phyloP scores from a whole-genome alignment of 768 basidiomycete genomes.

The Tricholoma sp. region DNA sequence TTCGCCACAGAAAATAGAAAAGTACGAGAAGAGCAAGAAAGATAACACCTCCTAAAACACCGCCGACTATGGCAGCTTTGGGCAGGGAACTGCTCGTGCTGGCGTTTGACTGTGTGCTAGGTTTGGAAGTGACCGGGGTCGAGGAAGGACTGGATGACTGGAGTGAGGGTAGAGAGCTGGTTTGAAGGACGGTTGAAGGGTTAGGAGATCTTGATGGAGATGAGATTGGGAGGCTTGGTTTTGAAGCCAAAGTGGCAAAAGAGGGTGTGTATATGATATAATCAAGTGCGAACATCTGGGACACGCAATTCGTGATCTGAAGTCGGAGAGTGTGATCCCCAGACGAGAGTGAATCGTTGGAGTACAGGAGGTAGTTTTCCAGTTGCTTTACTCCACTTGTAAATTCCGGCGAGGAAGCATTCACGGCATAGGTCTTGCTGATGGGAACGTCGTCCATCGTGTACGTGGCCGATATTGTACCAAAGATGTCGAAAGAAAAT shows the following conservation, averaged over 20 bases:
- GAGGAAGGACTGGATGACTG: not conserved
- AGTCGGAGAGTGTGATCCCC: constrained; percentile 6
- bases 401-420: not conserved
- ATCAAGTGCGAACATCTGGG: constrained; percentile 1
- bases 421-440: not conserved
- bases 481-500: not conserved
- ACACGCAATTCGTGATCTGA: not conserved
- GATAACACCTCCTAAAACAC: not conserved
- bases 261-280: constrained; percentile 8
- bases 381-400: not conserved
- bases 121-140: not conserved
- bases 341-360: not conserved
- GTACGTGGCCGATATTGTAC: not conserved
- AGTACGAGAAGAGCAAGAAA: not conserved
- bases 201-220: no score
- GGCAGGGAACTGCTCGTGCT: not conserved
- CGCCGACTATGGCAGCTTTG: not conserved
- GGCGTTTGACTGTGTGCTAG: not conserved
- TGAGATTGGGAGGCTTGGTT: not conserved
- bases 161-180: not conserved
- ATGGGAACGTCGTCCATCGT: not conserved
- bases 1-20: not conserved
- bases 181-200: not conserved
- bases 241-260: constrained; percentile 1
- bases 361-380: not conserved